phyloP scores from a whole-genome alignment of 257 asterid species.

The Solanum corneliomulleri region DNA sequence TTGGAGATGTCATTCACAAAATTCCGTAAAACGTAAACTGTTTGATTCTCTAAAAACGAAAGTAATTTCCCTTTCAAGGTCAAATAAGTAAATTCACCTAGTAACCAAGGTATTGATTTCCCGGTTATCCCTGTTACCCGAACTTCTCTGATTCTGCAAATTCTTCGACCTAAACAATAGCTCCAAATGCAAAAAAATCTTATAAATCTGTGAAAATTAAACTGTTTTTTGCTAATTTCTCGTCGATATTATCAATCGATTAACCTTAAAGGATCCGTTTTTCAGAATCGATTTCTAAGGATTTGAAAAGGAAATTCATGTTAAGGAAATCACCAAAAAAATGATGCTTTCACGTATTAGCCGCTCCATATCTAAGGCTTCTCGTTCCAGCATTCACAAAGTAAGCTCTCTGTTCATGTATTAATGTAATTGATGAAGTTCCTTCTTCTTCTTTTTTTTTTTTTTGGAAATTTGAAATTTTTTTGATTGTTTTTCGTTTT shows the following conservation, averaged over 20 bases:
- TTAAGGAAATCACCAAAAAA: background rate
- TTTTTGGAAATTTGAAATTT: background rate
- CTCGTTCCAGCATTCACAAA: slow-evolving; percentile 20
- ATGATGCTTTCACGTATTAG: slow-evolving; percentile 51
- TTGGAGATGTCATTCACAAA: too few relatives aligned
- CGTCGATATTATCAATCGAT: background rate
- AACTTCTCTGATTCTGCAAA: background rate
- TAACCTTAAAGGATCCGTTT: background rate
- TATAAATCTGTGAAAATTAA: background rate
- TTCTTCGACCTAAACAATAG: background rate
- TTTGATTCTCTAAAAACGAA: too few relatives aligned
- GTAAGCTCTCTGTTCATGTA: slow-evolving; percentile 12
- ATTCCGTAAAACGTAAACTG: too few relatives aligned
- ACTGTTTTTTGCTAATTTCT: background rate
- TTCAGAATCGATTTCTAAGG: background rate
- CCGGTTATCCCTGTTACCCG: background rate
- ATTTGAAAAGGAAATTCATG: slow-evolving; percentile 11
- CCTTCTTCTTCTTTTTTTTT: background rate
- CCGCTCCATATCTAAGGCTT: slow-evolving; percentile 31
- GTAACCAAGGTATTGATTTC: background rate
- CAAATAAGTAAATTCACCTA: background rate
- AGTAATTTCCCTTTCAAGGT: background rate
- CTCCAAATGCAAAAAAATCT: background rate
- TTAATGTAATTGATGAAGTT: background rate
- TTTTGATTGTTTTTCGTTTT: background rate